Base-by-base conservation (phyloP, 495 filamentous ascomycete genomes). In the Aspergillus bertholletiae region DNA sequence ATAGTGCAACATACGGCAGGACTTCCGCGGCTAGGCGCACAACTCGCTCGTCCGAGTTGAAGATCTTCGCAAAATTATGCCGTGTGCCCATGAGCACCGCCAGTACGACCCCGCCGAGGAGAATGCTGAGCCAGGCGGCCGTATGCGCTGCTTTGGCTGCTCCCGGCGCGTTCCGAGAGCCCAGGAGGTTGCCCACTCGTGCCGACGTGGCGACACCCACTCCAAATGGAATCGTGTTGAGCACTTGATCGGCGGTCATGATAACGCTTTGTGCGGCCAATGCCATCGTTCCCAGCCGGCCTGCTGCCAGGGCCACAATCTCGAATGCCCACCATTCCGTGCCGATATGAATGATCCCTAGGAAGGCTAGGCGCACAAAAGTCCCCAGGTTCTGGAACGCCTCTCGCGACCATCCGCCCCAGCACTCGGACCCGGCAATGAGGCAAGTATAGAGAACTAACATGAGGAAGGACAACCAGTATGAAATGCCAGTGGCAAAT, bases 301-400 rank as follows among this genome's bases (percentile, higher is more conserved):
- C 92, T 4, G 92, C 92, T 2, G 86, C 91, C 0, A 97, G 76
- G 1, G 92, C 90, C n/a, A 96, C 91, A 52, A 97, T 96, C 70
- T 96, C 92, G 59, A 95, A 96, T 0, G 92, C 92, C 91, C 92
- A 96, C 92, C 92, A 96, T 71, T 96, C 91, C 0, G 89, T 95
- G 7, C 92, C 92, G 21, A 96, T 88, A 60, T 96, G 92, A n/a
- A 96, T 66, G 40, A 96, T 74, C 5, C 92, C 92, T 1, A 96
- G 70, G 30, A 85, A 60, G 7, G 92, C 89, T 6, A 97, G 81
- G 7, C 85, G 83, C 3, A 88, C 78, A 60, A 97, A 97, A 0
- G 85, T 87, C 27, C 83, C 70, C 18, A 88, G 73, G 61, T 90
- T 87, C 18, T 78, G 70, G 28, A 89, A 59, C 18, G 85, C 87